Evolutionary conservation across 1,284 basidiomycete species (phyloP).

Genomic region (Stereum hirsutum): DNA sequence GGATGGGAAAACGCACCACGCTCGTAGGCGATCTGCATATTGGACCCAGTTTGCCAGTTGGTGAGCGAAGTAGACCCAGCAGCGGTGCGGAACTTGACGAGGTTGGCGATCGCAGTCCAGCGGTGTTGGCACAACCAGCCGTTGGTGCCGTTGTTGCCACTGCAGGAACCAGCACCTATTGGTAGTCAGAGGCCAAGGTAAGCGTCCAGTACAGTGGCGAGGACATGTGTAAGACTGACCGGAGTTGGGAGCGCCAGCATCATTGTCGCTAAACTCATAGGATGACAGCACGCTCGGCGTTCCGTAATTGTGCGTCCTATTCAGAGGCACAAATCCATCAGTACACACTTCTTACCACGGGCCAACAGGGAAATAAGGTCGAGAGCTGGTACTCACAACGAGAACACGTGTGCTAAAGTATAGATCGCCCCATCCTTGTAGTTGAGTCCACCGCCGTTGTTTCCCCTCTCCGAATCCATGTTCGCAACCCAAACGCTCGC

Average conservation of each 20-base stretch:
- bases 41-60: conserved; percentile 47
- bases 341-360: too few species aligned
- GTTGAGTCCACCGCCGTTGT: conserved; percentile 14
- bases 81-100: conserved; percentile 54
- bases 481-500: conserved; percentile 65
- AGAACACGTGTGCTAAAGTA: conserved; percentile 52
- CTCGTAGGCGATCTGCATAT: conserved; percentile 53
- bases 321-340: too few species aligned
- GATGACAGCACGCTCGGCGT: conserved; percentile 56
- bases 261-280: conserved; percentile 41
- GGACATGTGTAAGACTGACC: neutral
- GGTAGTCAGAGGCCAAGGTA: too few species aligned
- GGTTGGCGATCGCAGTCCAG: conserved; percentile 45
- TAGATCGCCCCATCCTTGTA: conserved; percentile 21
- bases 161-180: conserved; percentile 39
- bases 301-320: conserved; percentile 60
- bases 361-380: too few species aligned
- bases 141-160: conserved; percentile 36
- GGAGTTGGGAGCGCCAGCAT: conserved; percentile 42
- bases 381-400: conserved; percentile 25
- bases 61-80: conserved; percentile 39
- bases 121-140: conserved; percentile 64
- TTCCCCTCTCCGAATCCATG: conserved; percentile 65
- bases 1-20: conserved; percentile 30
- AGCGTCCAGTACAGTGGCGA: neutral